Conservation (phyloP, 2,329 filamentous ascomycete genomes). For the Pestalotiopsis sp. region DNA sequence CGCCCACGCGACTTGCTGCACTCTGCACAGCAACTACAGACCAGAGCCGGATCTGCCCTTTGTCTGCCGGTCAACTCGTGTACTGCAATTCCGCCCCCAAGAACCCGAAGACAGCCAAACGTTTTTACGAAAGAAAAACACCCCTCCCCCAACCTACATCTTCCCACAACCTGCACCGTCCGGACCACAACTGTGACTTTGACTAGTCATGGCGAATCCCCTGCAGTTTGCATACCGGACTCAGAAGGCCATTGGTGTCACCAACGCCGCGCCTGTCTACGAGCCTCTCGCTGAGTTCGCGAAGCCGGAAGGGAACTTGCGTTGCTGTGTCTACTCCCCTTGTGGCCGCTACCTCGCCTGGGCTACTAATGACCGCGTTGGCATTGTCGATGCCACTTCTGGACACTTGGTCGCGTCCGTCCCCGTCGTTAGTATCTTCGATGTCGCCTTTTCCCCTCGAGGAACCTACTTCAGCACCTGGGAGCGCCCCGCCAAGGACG, state of each 20-base stretch:
- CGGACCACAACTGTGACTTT: conserved; percentile 70
- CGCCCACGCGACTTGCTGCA: neutral
- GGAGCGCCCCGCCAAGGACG: conserved; percentile 92
- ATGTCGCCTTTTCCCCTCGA: conserved; percentile 89
- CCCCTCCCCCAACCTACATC: neutral
- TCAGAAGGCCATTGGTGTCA: conserved; percentile 91
- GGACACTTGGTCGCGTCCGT: conserved; percentile 77
- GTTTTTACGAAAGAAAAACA: conserved; percentile 9
- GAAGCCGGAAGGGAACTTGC: conserved; percentile 90
- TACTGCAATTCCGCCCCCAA: neutral
- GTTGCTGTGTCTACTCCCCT: conserved; percentile 93
- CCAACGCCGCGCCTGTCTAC: conserved; percentile 90
- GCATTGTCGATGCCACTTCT: conserved; percentile 78
- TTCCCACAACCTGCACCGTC: conserved; percentile 8
- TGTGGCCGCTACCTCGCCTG: conserved; percentile 96
- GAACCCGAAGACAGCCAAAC: neutral
- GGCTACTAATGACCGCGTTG: conserved; percentile 86
- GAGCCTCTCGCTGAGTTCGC: conserved; percentile 79
- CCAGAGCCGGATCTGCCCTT: neutral
- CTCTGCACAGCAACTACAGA: neutral
- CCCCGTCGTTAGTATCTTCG: conserved; percentile 82
- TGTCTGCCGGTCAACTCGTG: neutral
- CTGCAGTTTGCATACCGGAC: conserved; percentile 98
- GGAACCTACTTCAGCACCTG: conserved; percentile 95
- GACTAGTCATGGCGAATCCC: conserved; percentile 89